A percentile compares a stretch with the other conserved stretches of the same genome.
These are phyloP conservation scores for Apiospora koreana DNA, from an alignment of 2,329 filamentous ascomycete genomes.

Conservation along the genomic window DNA sequence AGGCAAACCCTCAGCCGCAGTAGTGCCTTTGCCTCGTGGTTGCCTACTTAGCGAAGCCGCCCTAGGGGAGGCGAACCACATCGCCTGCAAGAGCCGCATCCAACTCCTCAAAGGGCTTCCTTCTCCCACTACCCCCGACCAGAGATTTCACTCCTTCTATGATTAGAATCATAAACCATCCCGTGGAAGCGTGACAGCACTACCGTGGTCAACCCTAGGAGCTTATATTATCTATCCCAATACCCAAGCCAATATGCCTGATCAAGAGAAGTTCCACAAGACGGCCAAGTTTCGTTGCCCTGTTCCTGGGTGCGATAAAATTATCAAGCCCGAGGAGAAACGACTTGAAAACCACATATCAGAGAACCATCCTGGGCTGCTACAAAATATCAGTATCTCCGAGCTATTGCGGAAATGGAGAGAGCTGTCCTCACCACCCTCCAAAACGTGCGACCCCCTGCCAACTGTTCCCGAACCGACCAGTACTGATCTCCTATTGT, in stretches of 20 bases:
- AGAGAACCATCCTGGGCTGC: too few species aligned
- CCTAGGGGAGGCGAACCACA: not conserved
- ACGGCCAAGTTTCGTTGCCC: not conserved
- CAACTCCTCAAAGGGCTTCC: not conserved
- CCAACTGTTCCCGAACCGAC: too few species aligned
- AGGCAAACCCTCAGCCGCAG: too few species aligned
- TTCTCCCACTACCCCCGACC: not conserved
- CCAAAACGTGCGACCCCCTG: too few species aligned
- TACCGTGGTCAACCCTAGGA: not conserved
- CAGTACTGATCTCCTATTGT: too few species aligned
- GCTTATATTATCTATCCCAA: not conserved
- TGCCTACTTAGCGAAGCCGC: not conserved
- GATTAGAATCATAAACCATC: not conserved
- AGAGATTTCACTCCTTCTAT: not conserved
- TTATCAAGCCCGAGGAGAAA: too few species aligned
- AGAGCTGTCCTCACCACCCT: too few species aligned
- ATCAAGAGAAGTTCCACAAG: not conserved
- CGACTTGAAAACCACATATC: too few species aligned
- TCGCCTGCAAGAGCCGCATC: not conserved
- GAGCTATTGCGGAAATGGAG: too few species aligned
- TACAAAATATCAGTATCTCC: too few species aligned
- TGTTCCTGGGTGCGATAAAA: not conserved
- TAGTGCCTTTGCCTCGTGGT: not conserved
- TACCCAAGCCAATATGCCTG: not conserved
- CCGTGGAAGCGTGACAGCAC: not conserved